Evolutionary conservation across 2,329 filamentous ascomycete genomes (phyloP).

Genomic region (Myrmaecium sp.): DNA sequence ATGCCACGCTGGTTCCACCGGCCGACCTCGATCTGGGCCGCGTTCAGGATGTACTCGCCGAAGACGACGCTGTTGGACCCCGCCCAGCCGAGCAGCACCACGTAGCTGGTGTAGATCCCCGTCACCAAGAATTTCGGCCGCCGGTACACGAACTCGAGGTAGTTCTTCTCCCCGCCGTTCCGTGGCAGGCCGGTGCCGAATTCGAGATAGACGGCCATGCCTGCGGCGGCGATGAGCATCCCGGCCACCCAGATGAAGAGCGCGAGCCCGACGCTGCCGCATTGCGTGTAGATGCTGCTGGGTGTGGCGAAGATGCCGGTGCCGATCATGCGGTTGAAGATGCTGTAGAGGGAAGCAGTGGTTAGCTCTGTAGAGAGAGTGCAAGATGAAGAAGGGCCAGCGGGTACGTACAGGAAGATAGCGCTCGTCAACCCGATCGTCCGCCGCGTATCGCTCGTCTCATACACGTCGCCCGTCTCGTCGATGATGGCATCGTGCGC

Average conservation of each 20-base stretch:
- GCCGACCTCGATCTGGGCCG: conserved; percentile 42
- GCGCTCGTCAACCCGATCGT: conserved; percentile 5
- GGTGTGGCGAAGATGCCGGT: conserved; percentile 52
- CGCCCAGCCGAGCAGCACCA: conserved; percentile 45
- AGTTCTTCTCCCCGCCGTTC: conserved; percentile 51
- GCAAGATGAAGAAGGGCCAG: not conserved
- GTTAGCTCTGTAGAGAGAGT: conserved; percentile 2
- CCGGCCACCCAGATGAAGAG: conserved; percentile 48
- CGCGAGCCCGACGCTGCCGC: conserved; percentile 44
- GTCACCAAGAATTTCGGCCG: conserved; percentile 43
- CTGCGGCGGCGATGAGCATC: conserved; percentile 43
- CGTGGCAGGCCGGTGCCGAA: conserved; percentile 47
- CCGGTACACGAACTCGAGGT: conserved; percentile 47
- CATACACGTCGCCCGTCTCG: conserved; percentile 2
- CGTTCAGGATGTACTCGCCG: conserved; percentile 52
- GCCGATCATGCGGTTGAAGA: conserved; percentile 50
- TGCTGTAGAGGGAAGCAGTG: conserved; percentile 17
- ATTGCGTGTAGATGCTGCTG: conserved; percentile 37
- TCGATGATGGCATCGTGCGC: too few relatives aligned
- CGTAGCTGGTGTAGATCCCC: conserved; percentile 42
- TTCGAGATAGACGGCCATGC: conserved; percentile 49
- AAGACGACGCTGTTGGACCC: conserved; percentile 53
- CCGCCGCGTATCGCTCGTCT: conserved; percentile 5
- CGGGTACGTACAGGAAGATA: conserved; percentile 4
- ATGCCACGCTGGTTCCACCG: conserved; percentile 52